Conservation (phyloP, 768 basidiomycete genomes). For the Boletus patriciae region DNA sequence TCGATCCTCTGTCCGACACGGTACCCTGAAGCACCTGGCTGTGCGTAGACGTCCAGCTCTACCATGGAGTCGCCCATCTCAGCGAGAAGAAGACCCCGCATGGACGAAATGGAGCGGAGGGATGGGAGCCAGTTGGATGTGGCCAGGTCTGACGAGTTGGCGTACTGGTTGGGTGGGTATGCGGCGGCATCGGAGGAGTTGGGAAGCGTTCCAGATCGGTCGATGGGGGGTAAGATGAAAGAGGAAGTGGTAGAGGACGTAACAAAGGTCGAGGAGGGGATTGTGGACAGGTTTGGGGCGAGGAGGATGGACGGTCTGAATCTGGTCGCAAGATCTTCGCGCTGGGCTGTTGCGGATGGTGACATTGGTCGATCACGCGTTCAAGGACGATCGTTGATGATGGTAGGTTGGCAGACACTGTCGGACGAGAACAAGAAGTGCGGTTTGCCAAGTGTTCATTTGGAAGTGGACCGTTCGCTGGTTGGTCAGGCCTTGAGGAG, state of each 20-base stretch:
- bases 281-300: conserved; percentile 26
- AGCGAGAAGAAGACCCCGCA: conserved; percentile 48
- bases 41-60: conserved; percentile 39
- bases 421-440: conserved; percentile 10
- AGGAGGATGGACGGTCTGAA: conserved; percentile 18
- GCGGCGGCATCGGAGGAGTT: conserved; percentile 24
- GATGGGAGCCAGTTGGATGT: conserved; percentile 22
- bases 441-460: conserved; percentile 18
- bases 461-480: conserved; percentile 17
- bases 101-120: conserved; percentile 39
- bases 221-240: conserved; percentile 18
- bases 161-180: conserved; percentile 1
- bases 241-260: conserved; percentile 28
- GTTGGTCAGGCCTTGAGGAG: neutral
- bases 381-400: conserved; percentile 5
- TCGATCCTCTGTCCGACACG: conserved; percentile 42
- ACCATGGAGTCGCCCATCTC: conserved; percentile 51
- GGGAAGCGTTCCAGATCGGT: conserved; percentile 15
- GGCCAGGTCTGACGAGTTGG: conserved; percentile 4
- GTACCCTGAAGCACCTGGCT: conserved; percentile 39
- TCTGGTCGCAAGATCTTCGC: conserved; percentile 4
- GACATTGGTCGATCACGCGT: conserved; percentile 19
- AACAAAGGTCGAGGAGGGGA: conserved; percentile 27
- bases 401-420: conserved; percentile 12
- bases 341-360: neutral